phyloP scores from a whole-genome alignment of 495 filamentous ascomycete genomes.

The Trichoderma asperelloides region DNA sequence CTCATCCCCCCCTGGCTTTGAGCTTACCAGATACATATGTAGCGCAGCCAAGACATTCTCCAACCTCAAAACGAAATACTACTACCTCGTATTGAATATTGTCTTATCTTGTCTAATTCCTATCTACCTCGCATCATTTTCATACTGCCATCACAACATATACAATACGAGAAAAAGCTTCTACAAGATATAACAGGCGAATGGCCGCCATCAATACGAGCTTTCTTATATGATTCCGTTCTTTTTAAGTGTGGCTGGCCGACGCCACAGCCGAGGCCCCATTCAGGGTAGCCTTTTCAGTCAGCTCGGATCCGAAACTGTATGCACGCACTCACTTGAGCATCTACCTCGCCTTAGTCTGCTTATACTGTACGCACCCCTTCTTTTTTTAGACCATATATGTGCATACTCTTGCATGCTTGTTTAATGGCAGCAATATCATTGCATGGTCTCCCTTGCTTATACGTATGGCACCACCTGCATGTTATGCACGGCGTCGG shows the following conservation, averaged over 20 bases:
- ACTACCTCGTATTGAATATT: background rate
- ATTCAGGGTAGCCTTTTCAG: background rate
- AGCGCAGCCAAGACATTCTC: background rate
- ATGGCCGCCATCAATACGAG: background rate
- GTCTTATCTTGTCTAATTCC: background rate
- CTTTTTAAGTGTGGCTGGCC: background rate
- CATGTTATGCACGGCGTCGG: background rate
- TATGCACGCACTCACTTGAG: no score
- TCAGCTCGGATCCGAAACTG: background rate
- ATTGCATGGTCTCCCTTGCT: background rate
- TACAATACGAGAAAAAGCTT: background rate
- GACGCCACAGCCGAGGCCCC: background rate
- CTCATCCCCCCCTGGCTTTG: background rate
- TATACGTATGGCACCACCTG: background rate
- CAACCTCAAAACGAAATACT: background rate
- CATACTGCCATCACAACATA: background rate
- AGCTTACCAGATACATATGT: background rate
- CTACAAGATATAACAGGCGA: background rate
- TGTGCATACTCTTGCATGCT: background rate
- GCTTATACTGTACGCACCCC: background rate
- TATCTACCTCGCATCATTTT: background rate
- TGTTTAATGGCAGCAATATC: background rate
- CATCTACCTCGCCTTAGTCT: background rate
- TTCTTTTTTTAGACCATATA: background rate
- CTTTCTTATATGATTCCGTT: background rate